Evolutionary conservation across 371 early-diverging fungal species (phyloP), one percentile per base, ranked within the genome.

Genomic region (Rhizopus microsporus): DNA sequence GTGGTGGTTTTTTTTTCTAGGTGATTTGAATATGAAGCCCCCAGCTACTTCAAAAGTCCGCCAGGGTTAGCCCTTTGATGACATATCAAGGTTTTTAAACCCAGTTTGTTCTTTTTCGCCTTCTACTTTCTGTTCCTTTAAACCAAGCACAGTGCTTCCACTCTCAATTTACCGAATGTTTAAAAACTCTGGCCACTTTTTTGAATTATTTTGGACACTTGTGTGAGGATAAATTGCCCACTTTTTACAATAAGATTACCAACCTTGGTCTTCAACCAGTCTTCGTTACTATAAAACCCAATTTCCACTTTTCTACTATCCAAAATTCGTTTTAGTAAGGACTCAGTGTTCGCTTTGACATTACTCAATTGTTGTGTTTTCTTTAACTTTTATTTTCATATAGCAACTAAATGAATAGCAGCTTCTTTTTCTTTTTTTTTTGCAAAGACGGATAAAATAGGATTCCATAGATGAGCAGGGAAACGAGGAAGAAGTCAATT

Each of bases 301-400:
- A 35, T 35, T 35, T 35, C 9, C 37, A 9, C 37, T 35, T 35
- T 35, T 35, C 37, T 35, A 35, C 37, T 35, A 35, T 35, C 37
- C 37, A 37, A 35, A 37, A 35, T 46, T 46, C 46, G 46, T 46
- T 46, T 46, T 46, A 46, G 46, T 46, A 46, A 46, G 29, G 46
- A 46, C 46, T 46, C 51, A 51, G 37, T 51, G 4, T 51, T 51
- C 29, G 52, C 52, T 51, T 51, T 51, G 12, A 40, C 31, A 39
- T 51, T 51, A 44, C 46, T 37, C 56, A 55, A 47, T 47, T 55
- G 56, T 55, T 46, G 56, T 55, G 56, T 55, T 55, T 55, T 55
- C 47, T 55, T 55, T 55, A 55, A 55, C 56, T 55, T 45, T 55
- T 55, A 55, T 55, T 55, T 55, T 55, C 56, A 55, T 47, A 55